A percentile compares a stretch with the other conserved stretches of the same genome.
These are phyloP conservation scores for Prunus armeniaca DNA, from an alignment of 306 rosid species.

Conservation along the genomic window DNA sequence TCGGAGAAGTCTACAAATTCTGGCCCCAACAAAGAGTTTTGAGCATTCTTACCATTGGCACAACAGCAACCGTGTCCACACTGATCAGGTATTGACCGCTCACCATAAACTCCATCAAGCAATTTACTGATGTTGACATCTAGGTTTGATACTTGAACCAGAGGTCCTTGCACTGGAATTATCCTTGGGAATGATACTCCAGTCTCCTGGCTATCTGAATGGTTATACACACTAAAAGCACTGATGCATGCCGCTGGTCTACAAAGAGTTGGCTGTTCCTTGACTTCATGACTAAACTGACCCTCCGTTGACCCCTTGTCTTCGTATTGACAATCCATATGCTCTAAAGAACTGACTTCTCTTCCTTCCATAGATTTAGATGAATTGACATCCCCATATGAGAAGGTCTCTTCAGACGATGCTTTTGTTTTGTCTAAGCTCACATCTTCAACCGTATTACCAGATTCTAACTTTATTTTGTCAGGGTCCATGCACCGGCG, in stretches of 20 bases:
- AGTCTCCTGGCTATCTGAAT: constrained; percentile 48
- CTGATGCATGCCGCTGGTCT: constrained; percentile 79
- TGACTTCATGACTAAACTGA: constrained; percentile 42
- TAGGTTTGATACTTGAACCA: constrained; percentile 50
- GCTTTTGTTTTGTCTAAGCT: constrained; percentile 82
- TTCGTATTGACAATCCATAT: constrained; percentile 48
- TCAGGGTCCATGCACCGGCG: constrained; percentile 58
- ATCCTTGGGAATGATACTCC: constrained; percentile 40
- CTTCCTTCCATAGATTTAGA: constrained; percentile 67
- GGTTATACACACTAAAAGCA: constrained; percentile 68
- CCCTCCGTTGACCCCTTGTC: constrained; percentile 40
- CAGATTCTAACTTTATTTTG: constrained; percentile 54
- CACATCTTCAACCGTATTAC: constrained; percentile 47
- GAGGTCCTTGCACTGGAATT: constrained; percentile 65
- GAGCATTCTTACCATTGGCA: constrained; percentile 26
- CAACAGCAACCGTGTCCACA: constrained; percentile 87
- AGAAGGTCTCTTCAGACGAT: constrained; percentile 86
- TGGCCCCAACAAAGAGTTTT: constrained; percentile 73
- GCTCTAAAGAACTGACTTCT: constrained; percentile 59
- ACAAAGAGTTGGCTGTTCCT: constrained; percentile 61
- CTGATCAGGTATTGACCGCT: constrained; percentile 50
- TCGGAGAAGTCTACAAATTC: constrained; percentile 81
- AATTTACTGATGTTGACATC: constrained; percentile 56
- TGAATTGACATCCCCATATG: constrained; percentile 79
- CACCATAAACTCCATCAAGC: constrained; percentile 50